These are phyloP conservation scores for Acarospora socialis DNA, from an alignment of 2,329 filamentous ascomycete genomes.

Conservation along the genomic window DNA sequence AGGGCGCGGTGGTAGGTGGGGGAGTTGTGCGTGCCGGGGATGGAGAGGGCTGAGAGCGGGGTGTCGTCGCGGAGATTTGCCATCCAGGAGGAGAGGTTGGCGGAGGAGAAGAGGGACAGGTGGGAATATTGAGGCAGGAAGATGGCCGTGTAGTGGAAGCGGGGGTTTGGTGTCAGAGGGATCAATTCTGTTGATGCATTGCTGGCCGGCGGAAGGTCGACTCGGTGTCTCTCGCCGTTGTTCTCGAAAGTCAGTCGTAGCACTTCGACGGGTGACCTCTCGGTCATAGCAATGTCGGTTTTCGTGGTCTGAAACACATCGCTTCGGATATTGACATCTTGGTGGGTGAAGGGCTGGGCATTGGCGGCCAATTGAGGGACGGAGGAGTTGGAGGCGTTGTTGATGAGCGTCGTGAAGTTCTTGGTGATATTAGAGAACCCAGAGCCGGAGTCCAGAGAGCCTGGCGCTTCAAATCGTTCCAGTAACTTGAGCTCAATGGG, in stretches of 20 bases:
- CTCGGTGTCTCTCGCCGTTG: slow-evolving; percentile 50
- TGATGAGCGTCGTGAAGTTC: slow-evolving; percentile 31
- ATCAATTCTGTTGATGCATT: slow-evolving; percentile 47
- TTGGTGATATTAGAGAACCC: slow-evolving; percentile 29
- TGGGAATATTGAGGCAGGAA: slow-evolving; percentile 44
- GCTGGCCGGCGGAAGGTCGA: slow-evolving; percentile 54
- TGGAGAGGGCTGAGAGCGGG: slow-evolving; percentile 66
- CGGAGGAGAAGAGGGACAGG: slow-evolving; percentile 54
- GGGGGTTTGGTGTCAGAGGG: slow-evolving; percentile 39
- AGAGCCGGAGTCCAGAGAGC: slow-evolving; percentile 18
- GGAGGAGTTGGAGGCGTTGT: slow-evolving; percentile 28
- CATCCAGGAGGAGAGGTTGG: slow-evolving; percentile 69
- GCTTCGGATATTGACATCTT: slow-evolving; percentile 49
- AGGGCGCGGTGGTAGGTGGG: slow-evolving; percentile 73
- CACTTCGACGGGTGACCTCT: slow-evolving; percentile 46
- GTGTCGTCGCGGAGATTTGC: slow-evolving; percentile 53
- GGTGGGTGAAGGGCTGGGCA: slow-evolving; percentile 44
- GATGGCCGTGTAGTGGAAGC: slow-evolving; percentile 47
- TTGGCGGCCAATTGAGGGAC: slow-evolving; percentile 36
- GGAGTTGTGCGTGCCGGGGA: slow-evolving; percentile 92
- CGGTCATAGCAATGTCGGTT: slow-evolving; percentile 47
- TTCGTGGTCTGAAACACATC: slow-evolving; percentile 52
- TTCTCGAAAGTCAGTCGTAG: slow-evolving; percentile 61
- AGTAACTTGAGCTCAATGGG: slow-evolving; percentile 58
- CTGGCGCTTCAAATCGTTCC: slow-evolving; percentile 46